phyloP scores from a whole-genome alignment of 1,284 basidiomycete genomes.

The Mycosarcoma maydis region DNA sequence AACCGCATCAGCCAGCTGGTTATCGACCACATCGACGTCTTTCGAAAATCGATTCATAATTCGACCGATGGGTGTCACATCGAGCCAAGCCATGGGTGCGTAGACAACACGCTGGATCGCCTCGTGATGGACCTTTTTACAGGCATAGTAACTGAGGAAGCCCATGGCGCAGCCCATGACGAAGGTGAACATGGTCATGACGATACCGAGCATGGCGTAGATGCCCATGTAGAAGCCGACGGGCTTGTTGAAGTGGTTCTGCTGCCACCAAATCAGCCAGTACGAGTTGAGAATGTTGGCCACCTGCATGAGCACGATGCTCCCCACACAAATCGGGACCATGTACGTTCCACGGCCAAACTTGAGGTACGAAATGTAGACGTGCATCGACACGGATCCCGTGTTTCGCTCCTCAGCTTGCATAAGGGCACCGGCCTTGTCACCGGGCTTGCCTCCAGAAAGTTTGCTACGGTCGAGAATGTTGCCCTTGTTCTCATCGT shows the following conservation, averaged over 20 bases:
- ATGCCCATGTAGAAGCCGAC: constrained; percentile 76
- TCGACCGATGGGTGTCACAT: constrained; percentile 82
- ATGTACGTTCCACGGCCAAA: constrained; percentile 75
- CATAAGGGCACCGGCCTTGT: constrained; percentile 54
- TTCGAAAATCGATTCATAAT: constrained; percentile 81
- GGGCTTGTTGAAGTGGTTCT: constrained; percentile 70
- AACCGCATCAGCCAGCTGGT: constrained; percentile 69
- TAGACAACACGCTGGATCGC: constrained; percentile 72
- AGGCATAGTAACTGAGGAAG: constrained; percentile 75
- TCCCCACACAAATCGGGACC: constrained; percentile 73
- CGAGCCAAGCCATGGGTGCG: constrained; percentile 81
- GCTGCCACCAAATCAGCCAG: constrained; percentile 70
- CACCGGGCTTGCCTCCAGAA: constrained; percentile 30
- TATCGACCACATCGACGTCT: constrained; percentile 88
- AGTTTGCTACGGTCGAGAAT: constrained; percentile 26
- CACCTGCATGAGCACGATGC: constrained; percentile 75
- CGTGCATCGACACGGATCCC: constrained; percentile 66
- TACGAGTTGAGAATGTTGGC: constrained; percentile 69
- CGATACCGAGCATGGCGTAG: constrained; percentile 76
- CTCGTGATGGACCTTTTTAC: constrained; percentile 74
- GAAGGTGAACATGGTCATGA: constrained; percentile 75
- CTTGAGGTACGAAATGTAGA: constrained; percentile 76
- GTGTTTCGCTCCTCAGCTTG: constrained; percentile 64
- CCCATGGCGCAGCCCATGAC: constrained; percentile 73
- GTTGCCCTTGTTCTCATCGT: constrained; percentile 36